These are phyloP conservation scores for Cladophialophora carrionii DNA, from an alignment of 2,329 filamentous ascomycete genomes.

Conservation along the genomic window DNA sequence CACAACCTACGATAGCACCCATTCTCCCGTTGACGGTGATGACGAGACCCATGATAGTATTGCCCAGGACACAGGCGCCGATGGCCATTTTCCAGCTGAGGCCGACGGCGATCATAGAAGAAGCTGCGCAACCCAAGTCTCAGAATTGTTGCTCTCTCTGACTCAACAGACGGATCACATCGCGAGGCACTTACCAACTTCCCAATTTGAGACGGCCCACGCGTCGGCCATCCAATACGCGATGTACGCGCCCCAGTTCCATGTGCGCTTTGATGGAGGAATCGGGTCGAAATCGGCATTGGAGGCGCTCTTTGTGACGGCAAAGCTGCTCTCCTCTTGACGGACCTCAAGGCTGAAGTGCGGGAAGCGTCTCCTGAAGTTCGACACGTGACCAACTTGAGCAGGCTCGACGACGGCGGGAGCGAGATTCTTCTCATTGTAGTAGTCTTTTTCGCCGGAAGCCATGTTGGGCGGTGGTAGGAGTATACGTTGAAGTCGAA, in stretches of 20 bases:
- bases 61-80: conserved; percentile 43
- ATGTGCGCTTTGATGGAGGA: conserved; percentile 48
- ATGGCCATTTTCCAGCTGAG: conserved; percentile 53
- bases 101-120: conserved; percentile 56
- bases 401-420: conserved; percentile 24
- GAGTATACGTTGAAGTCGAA: conserved; percentile 5
- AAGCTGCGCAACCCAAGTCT: conserved; percentile 32
- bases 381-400: conserved; percentile 24
- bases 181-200: conserved; percentile 30
- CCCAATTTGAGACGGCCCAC: conserved; percentile 36
- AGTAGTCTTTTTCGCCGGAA: conserved; percentile 20
- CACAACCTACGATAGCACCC: conserved; percentile 43
- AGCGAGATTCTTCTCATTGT: conserved; percentile 14
- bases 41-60: conserved; percentile 57
- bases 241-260: conserved; percentile 48
- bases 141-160: conserved; percentile 18
- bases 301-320: conserved; percentile 29
- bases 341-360: conserved; percentile 32
- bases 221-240: conserved; percentile 51
- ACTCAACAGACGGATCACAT: conserved; percentile 4
- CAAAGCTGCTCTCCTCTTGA: conserved; percentile 36
- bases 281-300: conserved; percentile 43
- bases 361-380: conserved; percentile 24
- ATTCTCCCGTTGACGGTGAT: conserved; percentile 64
- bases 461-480: conserved; percentile 19